Percentiles rank a stretch among this genome's conserved stretches.
phyloP scores from a whole-genome alignment of 1,284 basidiomycete species.

The Inonotus hispidus region DNA sequence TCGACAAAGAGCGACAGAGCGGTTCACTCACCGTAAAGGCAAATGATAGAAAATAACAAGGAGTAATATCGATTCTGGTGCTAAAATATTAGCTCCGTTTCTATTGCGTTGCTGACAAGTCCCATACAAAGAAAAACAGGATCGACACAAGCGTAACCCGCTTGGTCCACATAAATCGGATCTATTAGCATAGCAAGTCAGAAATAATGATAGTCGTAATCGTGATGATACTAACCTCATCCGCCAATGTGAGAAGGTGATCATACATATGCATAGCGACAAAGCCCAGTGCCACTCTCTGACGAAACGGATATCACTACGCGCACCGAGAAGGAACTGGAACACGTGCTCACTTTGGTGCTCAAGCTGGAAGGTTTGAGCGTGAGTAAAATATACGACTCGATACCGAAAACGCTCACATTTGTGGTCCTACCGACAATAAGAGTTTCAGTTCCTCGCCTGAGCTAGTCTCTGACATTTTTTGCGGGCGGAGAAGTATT shows the following conservation, averaged over 20 bases:
- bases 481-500: too few relatives aligned
- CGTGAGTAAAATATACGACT: background rate
- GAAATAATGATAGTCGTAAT: background rate
- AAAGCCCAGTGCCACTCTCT: background rate
- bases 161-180: background rate
- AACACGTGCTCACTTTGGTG: background rate
- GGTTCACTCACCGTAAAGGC: background rate
- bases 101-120: background rate
- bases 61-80: background rate
- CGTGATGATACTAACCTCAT: background rate
- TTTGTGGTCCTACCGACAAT: background rate
- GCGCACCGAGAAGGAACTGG: background rate
- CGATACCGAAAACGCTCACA: background rate
- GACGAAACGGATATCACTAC: background rate
- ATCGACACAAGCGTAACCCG: background rate
- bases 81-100: background rate
- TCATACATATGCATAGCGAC: background rate
- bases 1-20: too few relatives aligned
- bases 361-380: background rate
- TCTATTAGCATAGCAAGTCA: background rate
- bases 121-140: background rate
- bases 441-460: background rate
- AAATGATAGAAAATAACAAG: background rate
- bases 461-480: too few relatives aligned
- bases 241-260: background rate